phyloP scores from a whole-genome alignment of 495 filamentous ascomycete genomes.

The Thermochaetoides thermophila region DNA sequence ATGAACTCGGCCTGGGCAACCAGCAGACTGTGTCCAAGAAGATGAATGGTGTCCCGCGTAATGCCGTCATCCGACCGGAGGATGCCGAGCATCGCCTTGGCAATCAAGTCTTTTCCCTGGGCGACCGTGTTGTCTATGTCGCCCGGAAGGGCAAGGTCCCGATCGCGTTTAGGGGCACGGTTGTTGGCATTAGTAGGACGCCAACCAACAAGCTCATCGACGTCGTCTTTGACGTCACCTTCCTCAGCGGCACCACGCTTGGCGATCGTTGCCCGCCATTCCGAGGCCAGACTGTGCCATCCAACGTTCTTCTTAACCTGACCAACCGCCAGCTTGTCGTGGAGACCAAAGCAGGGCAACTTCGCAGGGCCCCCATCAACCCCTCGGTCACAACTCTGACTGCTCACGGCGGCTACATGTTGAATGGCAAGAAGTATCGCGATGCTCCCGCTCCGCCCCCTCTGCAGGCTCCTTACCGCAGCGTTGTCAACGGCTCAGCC shows the following conservation, averaged over 20 bases:
- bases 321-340: slow-evolving; percentile 67
- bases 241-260: slow-evolving; percentile 90
- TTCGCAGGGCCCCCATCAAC: slow-evolving; percentile 38
- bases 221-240: slow-evolving; percentile 81
- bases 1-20: slow-evolving; percentile 36
- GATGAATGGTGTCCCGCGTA: slow-evolving; percentile 67
- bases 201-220: slow-evolving; percentile 69
- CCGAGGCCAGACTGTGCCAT: slow-evolving; percentile 82
- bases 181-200: slow-evolving; percentile 80
- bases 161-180: slow-evolving; percentile 80
- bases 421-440: slow-evolving; percentile 46
- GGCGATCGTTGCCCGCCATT: slow-evolving; percentile 87
- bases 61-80: slow-evolving; percentile 72
- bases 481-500: slow-evolving; percentile 45
- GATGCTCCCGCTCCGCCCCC: slow-evolving; percentile 55
- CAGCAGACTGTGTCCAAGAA: slow-evolving; percentile 31
- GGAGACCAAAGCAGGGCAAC: slow-evolving; percentile 51
- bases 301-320: slow-evolving; percentile 73
- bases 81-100: slow-evolving; percentile 85
- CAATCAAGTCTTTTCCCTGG: slow-evolving; percentile 70
- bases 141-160: slow-evolving; percentile 90
- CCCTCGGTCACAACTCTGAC: slow-evolving; percentile 47
- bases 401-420: slow-evolving; percentile 42
- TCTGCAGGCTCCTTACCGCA: slow-evolving; percentile 56
- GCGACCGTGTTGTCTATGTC: slow-evolving; percentile 85